Conservation (phyloP, 2,329 filamentous ascomycete genomes). For the Verticillium longisporum region DNA sequence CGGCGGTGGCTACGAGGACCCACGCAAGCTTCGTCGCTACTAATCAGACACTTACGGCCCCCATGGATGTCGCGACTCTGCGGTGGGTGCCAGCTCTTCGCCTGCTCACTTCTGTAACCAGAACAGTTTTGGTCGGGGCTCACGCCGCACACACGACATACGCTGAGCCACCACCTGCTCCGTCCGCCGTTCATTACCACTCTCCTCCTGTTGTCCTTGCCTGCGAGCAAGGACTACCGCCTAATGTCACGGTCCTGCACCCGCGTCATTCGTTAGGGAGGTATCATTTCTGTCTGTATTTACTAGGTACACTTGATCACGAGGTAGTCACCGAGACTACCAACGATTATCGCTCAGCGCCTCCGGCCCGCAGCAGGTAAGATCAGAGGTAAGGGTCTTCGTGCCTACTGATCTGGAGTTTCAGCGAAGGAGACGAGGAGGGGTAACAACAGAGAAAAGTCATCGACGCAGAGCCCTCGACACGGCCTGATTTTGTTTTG, state of each 20-base stretch:
- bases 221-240: not conserved
- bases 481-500: not conserved
- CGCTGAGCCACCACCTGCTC: not conserved
- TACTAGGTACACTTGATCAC: not conserved
- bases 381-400: slow-evolving; percentile 48
- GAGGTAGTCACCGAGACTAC: not conserved
- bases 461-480: slow-evolving; percentile 1
- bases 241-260: not conserved
- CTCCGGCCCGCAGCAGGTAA: slow-evolving; percentile 30
- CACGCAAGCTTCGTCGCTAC: slow-evolving; percentile 59
- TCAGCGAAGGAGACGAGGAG: slow-evolving; percentile 1
- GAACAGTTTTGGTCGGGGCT: not conserved
- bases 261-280: not conserved
- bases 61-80: slow-evolving; percentile 20
- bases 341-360: not conserved
- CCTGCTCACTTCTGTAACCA: slow-evolving; percentile 7
- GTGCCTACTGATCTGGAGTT: slow-evolving; percentile 26
- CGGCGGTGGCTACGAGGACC: slow-evolving; percentile 74
- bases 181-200: not conserved
- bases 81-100: slow-evolving; percentile 29
- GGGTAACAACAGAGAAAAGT: not conserved
- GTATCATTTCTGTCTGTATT: slow-evolving; percentile 6
- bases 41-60: slow-evolving; percentile 29
- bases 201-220: not conserved
- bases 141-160: not conserved